These are phyloP conservation scores for Leccinum aurantiacum DNA, from an alignment of 768 basidiomycete species.

Conservation along the genomic window DNA sequence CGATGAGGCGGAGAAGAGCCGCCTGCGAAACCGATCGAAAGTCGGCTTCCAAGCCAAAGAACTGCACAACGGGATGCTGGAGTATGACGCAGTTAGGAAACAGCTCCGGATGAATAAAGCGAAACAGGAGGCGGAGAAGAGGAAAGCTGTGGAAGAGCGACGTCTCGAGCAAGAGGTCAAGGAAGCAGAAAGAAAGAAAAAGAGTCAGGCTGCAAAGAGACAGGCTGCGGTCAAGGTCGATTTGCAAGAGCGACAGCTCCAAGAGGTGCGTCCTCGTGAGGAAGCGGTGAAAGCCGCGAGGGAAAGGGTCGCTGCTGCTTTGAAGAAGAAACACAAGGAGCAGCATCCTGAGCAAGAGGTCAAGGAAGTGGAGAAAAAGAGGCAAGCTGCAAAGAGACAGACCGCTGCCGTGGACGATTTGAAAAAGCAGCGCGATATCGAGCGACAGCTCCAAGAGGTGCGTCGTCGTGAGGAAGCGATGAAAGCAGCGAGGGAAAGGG, in stretches of 20 bases:
- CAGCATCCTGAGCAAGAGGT: too few species aligned
- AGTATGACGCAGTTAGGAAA: constrained; percentile 51
- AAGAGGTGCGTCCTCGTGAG: constrained; percentile 32
- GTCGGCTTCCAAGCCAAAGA: constrained; percentile 7
- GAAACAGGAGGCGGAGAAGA: constrained; percentile 22
- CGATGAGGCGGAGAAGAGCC: not conserved
- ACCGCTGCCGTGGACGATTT: too few species aligned
- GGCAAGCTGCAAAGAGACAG: too few species aligned
- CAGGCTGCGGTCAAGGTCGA: constrained; percentile 22
- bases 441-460: too few species aligned
- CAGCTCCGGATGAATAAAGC: constrained; percentile 44
- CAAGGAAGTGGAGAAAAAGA: too few species aligned
- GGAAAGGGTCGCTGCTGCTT: not conserved
- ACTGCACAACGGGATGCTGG: constrained; percentile 45
- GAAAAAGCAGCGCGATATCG: too few species aligned
- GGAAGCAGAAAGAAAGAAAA: constrained; percentile 7
- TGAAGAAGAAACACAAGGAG: not conserved
- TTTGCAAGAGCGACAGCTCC: constrained; percentile 21
- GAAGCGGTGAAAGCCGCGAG: not conserved
- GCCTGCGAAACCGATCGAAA: constrained; percentile 2
- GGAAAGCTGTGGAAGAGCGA: constrained; percentile 18
- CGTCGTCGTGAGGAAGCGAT: too few species aligned
- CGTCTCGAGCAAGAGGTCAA: constrained; percentile 21
- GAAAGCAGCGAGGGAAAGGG: too few species aligned
- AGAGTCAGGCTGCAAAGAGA: constrained; percentile 13